Evolutionary conservation across 1,284 basidiomycete species (phyloP), one percentile per base, ranked within the genome.

Genomic region (Athelia psychrophila): DNA sequence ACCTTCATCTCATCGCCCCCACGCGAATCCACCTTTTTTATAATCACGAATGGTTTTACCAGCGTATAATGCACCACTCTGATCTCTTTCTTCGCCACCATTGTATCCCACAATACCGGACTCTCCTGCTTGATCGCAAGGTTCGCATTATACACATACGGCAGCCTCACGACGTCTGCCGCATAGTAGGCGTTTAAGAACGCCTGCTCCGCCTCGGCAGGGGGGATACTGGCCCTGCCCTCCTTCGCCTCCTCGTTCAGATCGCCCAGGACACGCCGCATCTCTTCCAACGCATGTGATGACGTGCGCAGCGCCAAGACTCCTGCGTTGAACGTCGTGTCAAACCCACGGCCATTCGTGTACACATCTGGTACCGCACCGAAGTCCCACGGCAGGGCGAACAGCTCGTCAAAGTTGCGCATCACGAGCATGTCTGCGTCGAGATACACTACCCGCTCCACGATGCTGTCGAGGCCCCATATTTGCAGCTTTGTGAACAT

Each of bases 1-100:
- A 73, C 40, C 74, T 76, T 23, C 61, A 70, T 3, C 77, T 81
- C 3, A 73, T 93, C 23, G 93, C 94, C 0, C 90, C 86, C 3
- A 71, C 87, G 6, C 13, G 27, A 5, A 30, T 30, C 27, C 5
- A 30, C 27, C 27, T 30, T 56, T 50, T 54, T 60, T 58, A 57
- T 59, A 22, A 59, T 55, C 30, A 71, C 57, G 60, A 75, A 76
- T 30, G 76, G 75, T 59, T 75, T 77, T 22, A 60, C 59, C 33
- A 69, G 51, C 32, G 76, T 75, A 58, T 72, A 77, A 58, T 76
- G 75, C 49, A 77, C 65, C 47, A 77, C 60, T 32, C 69, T 62
- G 51, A 72, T 63, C 54, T 71, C 65, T 5, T 60, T 56, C 42
- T 64, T 6, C 38, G 9, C 56, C 59, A 64, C 56, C 59, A 64